Evolutionary conservation across 345 rosid genomes (phyloP).

Genomic region (Heritiera littoralis): DNA sequence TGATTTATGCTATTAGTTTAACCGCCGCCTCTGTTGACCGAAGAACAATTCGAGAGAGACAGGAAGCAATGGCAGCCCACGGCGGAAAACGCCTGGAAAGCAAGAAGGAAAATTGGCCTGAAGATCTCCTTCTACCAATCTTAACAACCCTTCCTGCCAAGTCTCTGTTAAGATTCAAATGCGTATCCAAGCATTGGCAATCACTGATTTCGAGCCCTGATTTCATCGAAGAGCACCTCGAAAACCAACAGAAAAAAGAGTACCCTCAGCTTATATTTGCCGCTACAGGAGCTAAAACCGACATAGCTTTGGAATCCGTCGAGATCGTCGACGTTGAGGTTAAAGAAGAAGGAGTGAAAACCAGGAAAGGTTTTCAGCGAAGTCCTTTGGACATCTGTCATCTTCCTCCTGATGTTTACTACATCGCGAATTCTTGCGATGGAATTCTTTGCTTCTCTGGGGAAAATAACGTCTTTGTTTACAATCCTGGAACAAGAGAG

Average conservation of each 20-base stretch:
- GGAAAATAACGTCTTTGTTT: not conserved
- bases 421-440: not conserved
- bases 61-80: not conserved
- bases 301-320: not conserved
- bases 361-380: not conserved
- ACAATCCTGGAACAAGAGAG: slow-evolving; percentile 9
- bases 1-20: not conserved
- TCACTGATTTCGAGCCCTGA: not conserved
- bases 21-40: not conserved
- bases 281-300: not conserved
- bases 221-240: not conserved
- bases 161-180: not conserved
- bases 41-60: not conserved
- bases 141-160: not conserved
- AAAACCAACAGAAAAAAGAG: not conserved
- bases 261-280: not conserved
- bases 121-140: not conserved
- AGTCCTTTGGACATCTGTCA: not conserved
- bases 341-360: not conserved
- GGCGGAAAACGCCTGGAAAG: not conserved
- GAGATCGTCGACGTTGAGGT: not conserved
- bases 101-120: not conserved
- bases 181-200: not conserved
- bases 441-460: slow-evolving; percentile 2
- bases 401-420: not conserved